These are phyloP conservation scores for Amanita brunnescens DNA, from an alignment of 768 basidiomycete genomes.

Conservation along the genomic window DNA sequence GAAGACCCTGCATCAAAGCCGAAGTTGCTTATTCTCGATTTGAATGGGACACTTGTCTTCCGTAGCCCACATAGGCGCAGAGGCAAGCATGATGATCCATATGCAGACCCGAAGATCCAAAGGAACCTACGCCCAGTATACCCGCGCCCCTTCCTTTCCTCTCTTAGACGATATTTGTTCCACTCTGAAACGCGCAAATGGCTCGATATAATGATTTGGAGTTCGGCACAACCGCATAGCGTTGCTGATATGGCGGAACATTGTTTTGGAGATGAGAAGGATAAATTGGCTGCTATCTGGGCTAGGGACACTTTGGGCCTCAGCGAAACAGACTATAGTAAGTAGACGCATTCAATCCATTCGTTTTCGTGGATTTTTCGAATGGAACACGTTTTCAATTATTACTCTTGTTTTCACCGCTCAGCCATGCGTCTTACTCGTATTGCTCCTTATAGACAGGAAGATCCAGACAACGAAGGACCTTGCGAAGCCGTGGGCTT, in stretches of 20 bases:
- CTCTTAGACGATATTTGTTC: conserved; percentile 59
- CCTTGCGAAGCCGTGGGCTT: conserved; percentile 57
- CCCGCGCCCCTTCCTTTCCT: conserved; percentile 56
- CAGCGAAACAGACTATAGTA: conserved; percentile 53
- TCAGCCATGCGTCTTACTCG: neutral
- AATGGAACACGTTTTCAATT: neutral
- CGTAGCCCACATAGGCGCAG: conserved; percentile 35
- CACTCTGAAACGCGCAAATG: conserved; percentile 48
- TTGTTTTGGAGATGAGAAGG: conserved; percentile 39
- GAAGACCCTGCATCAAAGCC: conserved; percentile 23
- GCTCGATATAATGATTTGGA: conserved; percentile 87
- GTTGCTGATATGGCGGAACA: conserved; percentile 66
- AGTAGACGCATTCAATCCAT: conserved; percentile 20
- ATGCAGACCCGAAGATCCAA: conserved; percentile 15
- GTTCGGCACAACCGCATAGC: conserved; percentile 75
- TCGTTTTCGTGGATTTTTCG: neutral
- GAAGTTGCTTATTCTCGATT: conserved; percentile 67
- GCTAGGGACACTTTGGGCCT: conserved; percentile 73
- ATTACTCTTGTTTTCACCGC: neutral
- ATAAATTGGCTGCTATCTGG: conserved; percentile 58
- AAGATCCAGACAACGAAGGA: conserved; percentile 65
- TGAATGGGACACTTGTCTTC: conserved; percentile 67
- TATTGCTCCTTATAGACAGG: conserved; percentile 21
- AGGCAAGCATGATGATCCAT: conserved; percentile 11
- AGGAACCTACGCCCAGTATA: conserved; percentile 32